Evolutionary conservation across 192 early-diverging fungal genomes (phyloP), one percentile per base, ranked within the genome.

Genomic region (Mortierella claussenii): DNA sequence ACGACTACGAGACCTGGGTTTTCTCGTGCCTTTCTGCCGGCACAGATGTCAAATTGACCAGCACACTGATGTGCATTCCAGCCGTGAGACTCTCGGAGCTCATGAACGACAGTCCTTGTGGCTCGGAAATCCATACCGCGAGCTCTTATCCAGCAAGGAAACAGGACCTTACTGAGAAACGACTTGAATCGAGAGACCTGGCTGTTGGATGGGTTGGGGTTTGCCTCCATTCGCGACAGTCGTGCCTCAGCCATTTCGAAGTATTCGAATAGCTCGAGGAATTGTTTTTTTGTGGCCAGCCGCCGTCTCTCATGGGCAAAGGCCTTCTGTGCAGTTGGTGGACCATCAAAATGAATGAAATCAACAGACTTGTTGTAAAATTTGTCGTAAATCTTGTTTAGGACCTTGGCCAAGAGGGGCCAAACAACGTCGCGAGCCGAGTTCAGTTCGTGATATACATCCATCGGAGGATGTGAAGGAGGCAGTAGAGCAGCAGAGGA

Each of bases 401-500:
- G 49, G 60, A 52, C 48, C 13, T 63, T 52, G 33, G 60, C 60
- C 43, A 63, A 50, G 60, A 63, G 60, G 47, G 60, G 60, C 48
- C 60, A 63, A 63, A 63, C 60, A 52, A 43, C 60, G 52, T 63
- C 60, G 36, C 60, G 60, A 63, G 60, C 49, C 43, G 45, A 52
- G 60, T 63, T 63, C 34, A 52, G 60, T 42, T 63, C 60, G 60
- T 50, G 60, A 50, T 52, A 52, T 32, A 50, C 34, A 63, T 43
- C 49, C 33, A 13, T 63, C 30, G 47, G 60, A 63, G 36, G 43
- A n/a, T n/a, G n/a, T n/a, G n/a, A n/a, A n/a, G n/a, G n/a, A n/a
- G n/a, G 51, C 18, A 30, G 31, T 53, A 53, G 51, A 8, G 51
- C 30, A 33, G 21, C 51, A 53, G 51, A 53, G 27, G n/a, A n/a